Percentiles rank a stretch among this genome's conserved stretches.
Evolutionary conservation across 805 yeast genomes (phyloP).

Genomic region (Suhomyces sp.): DNA sequence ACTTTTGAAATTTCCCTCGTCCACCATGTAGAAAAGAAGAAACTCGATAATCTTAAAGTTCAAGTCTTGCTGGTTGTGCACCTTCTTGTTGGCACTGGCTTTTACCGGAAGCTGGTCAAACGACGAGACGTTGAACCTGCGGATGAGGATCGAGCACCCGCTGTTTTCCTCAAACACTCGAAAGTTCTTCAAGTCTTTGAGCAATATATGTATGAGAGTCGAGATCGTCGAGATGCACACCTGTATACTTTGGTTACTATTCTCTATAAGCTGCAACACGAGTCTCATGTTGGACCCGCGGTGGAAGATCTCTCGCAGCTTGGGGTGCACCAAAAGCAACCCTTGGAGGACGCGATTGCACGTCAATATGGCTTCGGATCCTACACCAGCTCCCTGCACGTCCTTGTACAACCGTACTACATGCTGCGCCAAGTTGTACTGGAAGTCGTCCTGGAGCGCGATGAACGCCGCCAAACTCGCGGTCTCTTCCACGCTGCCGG

Average conservation of each 20-base stretch:
- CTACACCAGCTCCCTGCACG: neutral
- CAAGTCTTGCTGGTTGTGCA: slow-evolving; percentile 42
- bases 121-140: slow-evolving; percentile 19
- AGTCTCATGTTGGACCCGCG: slow-evolving; percentile 38
- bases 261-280: slow-evolving; percentile 24
- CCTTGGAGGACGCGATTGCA: slow-evolving; percentile 53
- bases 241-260: slow-evolving; percentile 9
- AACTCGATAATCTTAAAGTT: slow-evolving; percentile 67
- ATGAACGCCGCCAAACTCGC: slow-evolving; percentile 27
- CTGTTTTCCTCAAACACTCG: slow-evolving; percentile 54
- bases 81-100: neutral
- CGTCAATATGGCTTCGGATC: slow-evolving; percentile 3
- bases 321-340: slow-evolving; percentile 54
- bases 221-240: slow-evolving; percentile 42
- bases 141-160: slow-evolving; percentile 55
- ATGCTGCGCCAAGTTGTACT: slow-evolving; percentile 46
- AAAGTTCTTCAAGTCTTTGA: slow-evolving; percentile 54
- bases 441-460: slow-evolving; percentile 50
- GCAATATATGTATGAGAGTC: slow-evolving; percentile 54
- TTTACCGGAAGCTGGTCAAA: slow-evolving; percentile 6
- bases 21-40: slow-evolving; percentile 62
- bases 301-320: slow-evolving; percentile 49
- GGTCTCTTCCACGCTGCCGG: neutral
- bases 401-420: slow-evolving; percentile 21
- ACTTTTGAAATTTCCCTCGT: slow-evolving; percentile 43